Evolutionary conservation across 106 monocot species (phyloP), one percentile per base, ranked within the genome.

Genomic region (Agapanthus africanus): DNA sequence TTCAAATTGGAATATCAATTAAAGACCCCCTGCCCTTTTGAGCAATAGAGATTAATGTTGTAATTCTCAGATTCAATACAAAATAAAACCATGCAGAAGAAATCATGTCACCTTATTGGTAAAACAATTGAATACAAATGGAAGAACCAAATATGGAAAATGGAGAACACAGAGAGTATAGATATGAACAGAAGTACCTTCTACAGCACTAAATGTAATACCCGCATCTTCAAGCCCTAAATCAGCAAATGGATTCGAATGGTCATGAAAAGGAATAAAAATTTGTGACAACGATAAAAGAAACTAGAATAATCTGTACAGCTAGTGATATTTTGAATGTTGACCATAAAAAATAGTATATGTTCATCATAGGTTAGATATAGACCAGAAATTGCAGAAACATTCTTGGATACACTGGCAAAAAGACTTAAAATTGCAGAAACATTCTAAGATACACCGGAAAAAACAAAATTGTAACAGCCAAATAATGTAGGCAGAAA

Each of bases 221-320:
- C 74, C 83, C 47, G 81, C 81, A 75, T 93, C 93, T 70, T 93
- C 93, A 79, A 93, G 79, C 60, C 88, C 93, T 93, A 77, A 25
- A 50, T 64, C 28, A 47, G 34, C 37, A 44, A 71, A 76, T 35
- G 25, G 65, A 11, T 30, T 13, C 19, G 10, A 47, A 28, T 30
- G n/a, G n/a, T n/a, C n/a, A n/a, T n/a, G 37, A 63, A 72, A 71
- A 76, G 36, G 25, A 73, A 11, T 30, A 10, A 33, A 11, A 47
- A 28, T 30, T n/a, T n/a, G n/a, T n/a, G n/a, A n/a, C n/a, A n/a
- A n/a, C n/a, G n/a, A n/a, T n/a, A n/a, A n/a, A n/a, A n/a, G n/a
- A n/a, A 66, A 64, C 9, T 36, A 37, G 9, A 25, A 64, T 28
- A 39, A 39, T 66, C 42, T 44, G 66, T 7, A 44, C 41, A 41